These are phyloP conservation scores for baker's yeast (Saccharomyces cerevisiae) DNA, from an alignment of 805 yeast genomes.

Conservation along the genomic window DNA sequence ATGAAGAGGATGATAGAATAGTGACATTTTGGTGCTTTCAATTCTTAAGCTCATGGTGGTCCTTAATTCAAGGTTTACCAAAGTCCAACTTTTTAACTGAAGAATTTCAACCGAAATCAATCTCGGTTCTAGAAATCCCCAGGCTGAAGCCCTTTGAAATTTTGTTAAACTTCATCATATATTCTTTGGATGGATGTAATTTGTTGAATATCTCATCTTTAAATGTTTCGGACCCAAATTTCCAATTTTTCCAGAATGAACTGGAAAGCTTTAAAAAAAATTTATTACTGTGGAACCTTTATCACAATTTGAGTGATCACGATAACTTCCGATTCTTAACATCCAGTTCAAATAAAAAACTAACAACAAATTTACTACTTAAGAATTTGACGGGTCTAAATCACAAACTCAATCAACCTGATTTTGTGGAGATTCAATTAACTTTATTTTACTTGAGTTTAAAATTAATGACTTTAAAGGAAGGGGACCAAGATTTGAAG, in stretches of 20 bases:
- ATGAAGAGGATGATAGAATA: conserved; percentile 8
- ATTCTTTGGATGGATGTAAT: conserved; percentile 21
- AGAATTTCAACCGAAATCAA: conserved; percentile 21
- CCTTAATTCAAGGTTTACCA: conserved; percentile 22
- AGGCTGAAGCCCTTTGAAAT: conserved; percentile 19
- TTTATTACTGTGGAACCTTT: conserved; percentile 19
- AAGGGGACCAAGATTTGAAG: background rate
- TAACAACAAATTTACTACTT: background rate
- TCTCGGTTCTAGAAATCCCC: conserved; percentile 14
- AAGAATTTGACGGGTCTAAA: background rate
- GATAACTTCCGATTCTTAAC: conserved; percentile 8
- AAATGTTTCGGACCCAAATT: conserved; percentile 6
- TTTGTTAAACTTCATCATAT: conserved; percentile 12
- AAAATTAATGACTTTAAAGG: conserved; percentile 1
- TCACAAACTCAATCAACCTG: conserved; percentile 9
- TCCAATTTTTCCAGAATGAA: conserved; percentile 6
- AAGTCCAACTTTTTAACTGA: conserved; percentile 20
- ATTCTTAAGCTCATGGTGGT: conserved; percentile 27
- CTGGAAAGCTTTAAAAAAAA: conserved; percentile 19
- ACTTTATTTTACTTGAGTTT: conserved; percentile 22
- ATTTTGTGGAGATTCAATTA: conserved; percentile 23
- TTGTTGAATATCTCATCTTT: conserved; percentile 12
- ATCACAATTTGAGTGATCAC: conserved; percentile 21
- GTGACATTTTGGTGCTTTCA: conserved; percentile 26
- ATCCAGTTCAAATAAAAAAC: background rate